Evolutionary conservation across 148 eudicot genomes (phyloP).

Genomic region (Rhododendron griersonianum): DNA sequence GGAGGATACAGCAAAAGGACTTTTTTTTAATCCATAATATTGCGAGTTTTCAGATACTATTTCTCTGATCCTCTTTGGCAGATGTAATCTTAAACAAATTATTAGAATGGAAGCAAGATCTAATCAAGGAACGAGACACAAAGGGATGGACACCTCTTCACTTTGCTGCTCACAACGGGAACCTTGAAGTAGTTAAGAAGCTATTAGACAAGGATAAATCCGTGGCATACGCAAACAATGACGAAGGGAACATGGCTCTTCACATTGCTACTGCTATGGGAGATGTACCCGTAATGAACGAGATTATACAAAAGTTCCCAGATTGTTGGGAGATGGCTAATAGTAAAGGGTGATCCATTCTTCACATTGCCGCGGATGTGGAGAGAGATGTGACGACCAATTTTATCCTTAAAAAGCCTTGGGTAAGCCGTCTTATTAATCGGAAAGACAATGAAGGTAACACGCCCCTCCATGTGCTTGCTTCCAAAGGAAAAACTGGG

Average conservation of each 20-base stretch:
- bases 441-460: neutral
- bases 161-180: neutral
- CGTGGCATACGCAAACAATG: neutral
- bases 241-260: neutral
- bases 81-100: neutral
- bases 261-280: neutral
- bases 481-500: neutral
- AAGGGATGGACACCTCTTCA: conserved; percentile 1
- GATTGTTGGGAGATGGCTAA: neutral
- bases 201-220: neutral
- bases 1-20: too few species aligned
- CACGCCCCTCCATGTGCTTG: neutral
- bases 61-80: neutral
- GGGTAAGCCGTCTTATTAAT: neutral
- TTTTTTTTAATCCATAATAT: too few species aligned
- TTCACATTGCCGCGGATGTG: neutral
- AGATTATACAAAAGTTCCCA: too few species aligned
- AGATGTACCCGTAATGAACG: neutral
- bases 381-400: neutral
- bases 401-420: neutral
- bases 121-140: neutral
- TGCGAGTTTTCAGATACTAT: too few species aligned
- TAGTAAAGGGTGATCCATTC: neutral
- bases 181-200: neutral
- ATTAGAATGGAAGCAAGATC: neutral